phyloP scores from a whole-genome alignment of 192 early-diverging fungal genomes.

The Helicostylum pulchrum region DNA sequence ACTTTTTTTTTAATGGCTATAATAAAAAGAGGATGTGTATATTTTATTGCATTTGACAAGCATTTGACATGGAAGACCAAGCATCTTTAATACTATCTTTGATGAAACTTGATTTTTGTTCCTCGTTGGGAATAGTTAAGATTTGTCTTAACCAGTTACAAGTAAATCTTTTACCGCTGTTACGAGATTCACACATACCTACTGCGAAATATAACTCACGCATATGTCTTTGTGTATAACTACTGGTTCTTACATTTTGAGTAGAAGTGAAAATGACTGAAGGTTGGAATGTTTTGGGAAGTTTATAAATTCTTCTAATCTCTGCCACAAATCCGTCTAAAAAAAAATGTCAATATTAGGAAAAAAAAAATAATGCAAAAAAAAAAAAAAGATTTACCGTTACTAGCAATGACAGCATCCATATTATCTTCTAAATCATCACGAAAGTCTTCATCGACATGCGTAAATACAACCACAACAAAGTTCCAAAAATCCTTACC shows the following conservation, averaged over 20 bases:
- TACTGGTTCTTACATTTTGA: conserved; percentile 39
- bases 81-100: conserved; percentile 39
- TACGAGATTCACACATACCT: conserved; percentile 33
- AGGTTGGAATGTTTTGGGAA: conserved; percentile 37
- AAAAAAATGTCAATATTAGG: background rate
- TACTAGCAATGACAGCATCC: conserved; percentile 39
- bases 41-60: conserved; percentile 24
- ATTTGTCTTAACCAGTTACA: conserved; percentile 50
- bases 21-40: too few relatives aligned
- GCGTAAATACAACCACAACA: conserved; percentile 52
- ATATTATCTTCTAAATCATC: conserved; percentile 47
- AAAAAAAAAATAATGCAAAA: background rate
- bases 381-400: conserved; percentile 11
- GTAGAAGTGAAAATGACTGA: conserved; percentile 47
- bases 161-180: conserved; percentile 41
- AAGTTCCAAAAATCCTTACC: conserved; percentile 54
- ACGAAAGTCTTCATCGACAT: conserved; percentile 45
- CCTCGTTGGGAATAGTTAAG: conserved; percentile 34
- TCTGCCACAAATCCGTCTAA: conserved; percentile 48
- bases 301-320: conserved; percentile 41
- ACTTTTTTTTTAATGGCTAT: background rate
- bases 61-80: conserved; percentile 18
- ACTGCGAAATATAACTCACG: conserved; percentile 47
- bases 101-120: conserved; percentile 46
- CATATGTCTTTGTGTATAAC: conserved; percentile 45